Percentiles rank a stretch among this genome's conserved stretches.
These are phyloP conservation scores for Rhizoctonia solani DNA, from an alignment of 1,284 basidiomycete species.

Conservation along the genomic window DNA sequence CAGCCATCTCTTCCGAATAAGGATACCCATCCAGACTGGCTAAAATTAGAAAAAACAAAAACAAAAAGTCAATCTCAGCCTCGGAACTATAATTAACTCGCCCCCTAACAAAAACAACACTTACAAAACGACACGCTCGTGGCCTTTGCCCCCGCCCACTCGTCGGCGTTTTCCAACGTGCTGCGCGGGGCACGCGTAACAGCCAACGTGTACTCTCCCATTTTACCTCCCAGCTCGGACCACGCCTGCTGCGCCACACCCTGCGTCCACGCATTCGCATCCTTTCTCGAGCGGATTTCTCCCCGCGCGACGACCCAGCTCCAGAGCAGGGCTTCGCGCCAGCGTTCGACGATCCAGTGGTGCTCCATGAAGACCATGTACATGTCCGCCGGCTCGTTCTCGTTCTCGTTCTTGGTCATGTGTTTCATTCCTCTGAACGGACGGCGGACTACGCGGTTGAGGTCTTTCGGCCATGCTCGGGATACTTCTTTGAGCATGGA, in stretches of 20 bases:
- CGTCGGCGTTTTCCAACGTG: too few relatives aligned
- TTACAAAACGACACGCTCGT: slow-evolving; percentile 7
- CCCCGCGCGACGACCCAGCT: slow-evolving; percentile 22
- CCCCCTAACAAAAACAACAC: background rate
- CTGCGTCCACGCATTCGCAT: too few relatives aligned
- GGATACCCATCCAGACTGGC: slow-evolving; percentile 25
- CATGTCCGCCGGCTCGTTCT: slow-evolving; percentile 2
- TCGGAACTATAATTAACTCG: background rate
- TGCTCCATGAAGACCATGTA: slow-evolving; percentile 23
- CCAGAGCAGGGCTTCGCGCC: slow-evolving; percentile 26
- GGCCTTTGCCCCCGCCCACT: slow-evolving; percentile 20
- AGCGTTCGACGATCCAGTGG: slow-evolving; percentile 36
- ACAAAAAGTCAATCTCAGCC: background rate
- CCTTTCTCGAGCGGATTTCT: slow-evolving; percentile 7
- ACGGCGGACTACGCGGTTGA: slow-evolving; percentile 1
- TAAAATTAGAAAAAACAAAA: too few relatives aligned
- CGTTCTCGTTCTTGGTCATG: background rate
- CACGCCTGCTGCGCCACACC: too few relatives aligned
- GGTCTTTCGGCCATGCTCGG: slow-evolving; percentile 30
- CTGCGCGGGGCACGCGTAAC: too few relatives aligned
- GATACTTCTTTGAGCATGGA: slow-evolving; percentile 35
- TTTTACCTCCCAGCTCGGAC: too few relatives aligned
- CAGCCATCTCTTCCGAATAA: slow-evolving; percentile 25
- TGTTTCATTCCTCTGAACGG: slow-evolving; percentile 20
- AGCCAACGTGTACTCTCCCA: too few relatives aligned